A percentile compares a stretch with the other conserved stretches of the same genome.
phyloP scores from a whole-genome alignment of 306 rosid species.

The Carpinus fangiana region DNA sequence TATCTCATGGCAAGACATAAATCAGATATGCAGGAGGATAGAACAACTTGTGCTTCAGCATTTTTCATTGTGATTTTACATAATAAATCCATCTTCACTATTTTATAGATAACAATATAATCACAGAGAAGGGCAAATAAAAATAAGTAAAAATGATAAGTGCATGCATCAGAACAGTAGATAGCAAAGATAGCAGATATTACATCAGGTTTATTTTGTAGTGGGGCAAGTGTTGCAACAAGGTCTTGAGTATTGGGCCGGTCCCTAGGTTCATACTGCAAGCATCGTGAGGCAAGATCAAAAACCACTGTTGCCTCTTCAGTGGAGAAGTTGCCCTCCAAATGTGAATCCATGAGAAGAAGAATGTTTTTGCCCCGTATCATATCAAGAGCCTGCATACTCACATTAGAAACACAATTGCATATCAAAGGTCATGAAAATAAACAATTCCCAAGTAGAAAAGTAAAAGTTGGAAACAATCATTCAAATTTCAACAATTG shows the following conservation, averaged over 20 bases:
- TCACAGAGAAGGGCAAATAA: not conserved
- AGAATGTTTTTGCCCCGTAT: constrained; percentile 69
- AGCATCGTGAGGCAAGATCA: constrained; percentile 70
- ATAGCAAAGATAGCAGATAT: constrained; percentile 10
- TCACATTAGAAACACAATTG: not conserved
- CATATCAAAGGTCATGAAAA: not conserved
- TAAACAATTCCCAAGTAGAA: not conserved
- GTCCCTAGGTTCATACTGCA: constrained; percentile 77
- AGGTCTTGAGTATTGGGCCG: constrained; percentile 68
- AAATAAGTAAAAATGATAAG: not conserved
- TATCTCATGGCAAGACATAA: not conserved
- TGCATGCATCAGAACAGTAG: not conserved
- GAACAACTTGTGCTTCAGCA: constrained; percentile 2
- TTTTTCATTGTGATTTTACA: not conserved
- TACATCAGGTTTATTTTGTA: constrained; percentile 70
- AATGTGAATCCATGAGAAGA: constrained; percentile 81
- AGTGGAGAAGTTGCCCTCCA: constrained; percentile 76
- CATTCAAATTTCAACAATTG: not conserved
- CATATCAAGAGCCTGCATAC: constrained; percentile 75
- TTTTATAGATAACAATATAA: not conserved
- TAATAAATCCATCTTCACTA: not conserved
- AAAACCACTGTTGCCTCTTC: constrained; percentile 80
- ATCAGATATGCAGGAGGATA: not conserved
- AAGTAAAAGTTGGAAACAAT: not conserved
- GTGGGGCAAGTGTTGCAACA: constrained; percentile 52